Evolutionary conservation across 768 basidiomycete genomes (phyloP).

Genomic region (Albatrellus ellisii): DNA sequence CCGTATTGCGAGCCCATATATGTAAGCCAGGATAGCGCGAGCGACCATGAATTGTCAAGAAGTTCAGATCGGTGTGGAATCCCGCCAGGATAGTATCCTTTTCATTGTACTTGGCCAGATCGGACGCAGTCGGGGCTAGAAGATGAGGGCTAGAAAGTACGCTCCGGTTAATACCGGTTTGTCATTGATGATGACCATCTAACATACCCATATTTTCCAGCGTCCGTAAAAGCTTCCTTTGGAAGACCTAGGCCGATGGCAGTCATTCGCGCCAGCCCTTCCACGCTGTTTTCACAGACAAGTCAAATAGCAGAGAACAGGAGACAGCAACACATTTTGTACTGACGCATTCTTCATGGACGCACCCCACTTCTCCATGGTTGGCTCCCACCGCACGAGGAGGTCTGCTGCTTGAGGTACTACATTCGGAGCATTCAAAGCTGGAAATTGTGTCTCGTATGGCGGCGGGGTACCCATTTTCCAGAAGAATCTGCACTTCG

Average conservation of each 20-base stretch:
- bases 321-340: neutral
- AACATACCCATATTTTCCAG: conserved; percentile 72
- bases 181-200: neutral
- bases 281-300: conserved; percentile 39
- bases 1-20: conserved; percentile 92
- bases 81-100: conserved; percentile 84
- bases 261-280: conserved; percentile 79
- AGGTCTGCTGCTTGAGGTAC: conserved; percentile 51
- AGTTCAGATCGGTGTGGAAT: conserved; percentile 91
- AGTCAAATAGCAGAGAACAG: neutral
- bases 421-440: conserved; percentile 71
- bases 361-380: conserved; percentile 77
- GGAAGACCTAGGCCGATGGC: conserved; percentile 74
- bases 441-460: conserved; percentile 71
- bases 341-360: conserved; percentile 82
- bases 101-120: conserved; percentile 65
- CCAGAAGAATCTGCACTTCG: conserved; percentile 93
- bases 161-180: neutral
- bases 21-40: conserved; percentile 80
- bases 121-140: conserved; percentile 88
- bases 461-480: conserved; percentile 66
- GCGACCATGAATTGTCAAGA: conserved; percentile 83
- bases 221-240: conserved; percentile 55
- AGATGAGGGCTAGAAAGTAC: conserved; percentile 52
- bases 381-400: conserved; percentile 48